Base-by-base conservation (phyloP, 2,329 filamentous ascomycete genomes). In the Fusarium sacchari region DNA sequence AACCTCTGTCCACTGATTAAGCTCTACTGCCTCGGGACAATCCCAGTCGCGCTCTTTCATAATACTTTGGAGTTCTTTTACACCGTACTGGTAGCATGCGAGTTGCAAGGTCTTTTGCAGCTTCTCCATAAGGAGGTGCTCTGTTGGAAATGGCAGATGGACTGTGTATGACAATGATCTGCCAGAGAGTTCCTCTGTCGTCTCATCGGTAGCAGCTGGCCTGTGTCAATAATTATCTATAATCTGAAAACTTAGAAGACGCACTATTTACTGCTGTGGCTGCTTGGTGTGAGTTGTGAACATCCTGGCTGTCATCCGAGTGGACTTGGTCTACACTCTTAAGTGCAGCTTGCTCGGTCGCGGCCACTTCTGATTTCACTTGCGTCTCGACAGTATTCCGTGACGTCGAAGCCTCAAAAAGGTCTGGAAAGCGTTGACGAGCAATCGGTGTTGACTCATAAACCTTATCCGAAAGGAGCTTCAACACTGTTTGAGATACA, bases 31-130 rank as follows among this genome's bases (percentile, higher is more conserved):
- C 1, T 50, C 22, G 0, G 47, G 22, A 5, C 28, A 50, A 0
- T 50, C 28, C 47, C 28, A 50, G 22, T 32, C 0, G 1, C 28
- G 28, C 0, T 20, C 2, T 32, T 50, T 7, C 28, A 50, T 24
- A 3, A 5, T 3, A 18, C 15, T 49, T 0, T 1, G 2, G 2
- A 49, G 11, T 10, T 49, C 15, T 5, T 15, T 49, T 2, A 18
- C 2, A 10, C 46, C 28, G 0, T 49, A 49, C 7, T 14, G 0
- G 0, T 49, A 49, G 7, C 28, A 49, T 0, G 46, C 46, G 2
- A 1, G 0, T 18, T 49, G 28, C 3, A 50, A 6, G 15, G 1
- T 0, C 1, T 24, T 50, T 20, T 50, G 28, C 0, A 50, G 22
- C 1, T 32, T 50, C 47, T 50, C 22, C 22, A 50, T 32, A 4